Evolutionary conservation across 345 rosid genomes (phyloP).

Genomic region (Eutrema japonicum): DNA sequence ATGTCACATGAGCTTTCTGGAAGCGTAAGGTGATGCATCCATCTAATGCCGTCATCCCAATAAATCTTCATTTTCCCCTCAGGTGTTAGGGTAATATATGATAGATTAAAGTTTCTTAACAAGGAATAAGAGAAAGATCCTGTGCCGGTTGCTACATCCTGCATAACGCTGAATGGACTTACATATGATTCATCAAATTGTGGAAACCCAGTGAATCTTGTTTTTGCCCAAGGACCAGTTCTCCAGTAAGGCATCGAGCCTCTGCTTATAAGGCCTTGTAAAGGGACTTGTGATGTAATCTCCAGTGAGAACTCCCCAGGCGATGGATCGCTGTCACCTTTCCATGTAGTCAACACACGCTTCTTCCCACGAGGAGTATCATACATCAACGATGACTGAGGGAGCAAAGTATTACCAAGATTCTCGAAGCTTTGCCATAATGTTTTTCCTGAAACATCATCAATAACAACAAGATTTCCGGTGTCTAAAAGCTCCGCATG

Average conservation of each 20-base stretch:
- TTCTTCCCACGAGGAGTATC: slow-evolving; percentile 29
- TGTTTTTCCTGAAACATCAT: slow-evolving; percentile 22
- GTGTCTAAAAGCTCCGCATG: slow-evolving; percentile 37
- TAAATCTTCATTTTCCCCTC: slow-evolving; percentile 34
- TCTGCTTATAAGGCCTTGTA: slow-evolving; percentile 30
- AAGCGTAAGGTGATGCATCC: slow-evolving; percentile 27
- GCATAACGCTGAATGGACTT: slow-evolving; percentile 38
- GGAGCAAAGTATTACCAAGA: slow-evolving; percentile 41
- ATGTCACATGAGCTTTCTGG: slow-evolving; percentile 35
- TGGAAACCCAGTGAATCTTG: slow-evolving; percentile 36
- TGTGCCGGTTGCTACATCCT: slow-evolving; percentile 36
- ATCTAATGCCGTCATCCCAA: slow-evolving; percentile 22
- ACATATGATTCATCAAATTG: slow-evolving; percentile 30
- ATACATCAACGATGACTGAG: slow-evolving; percentile 35
- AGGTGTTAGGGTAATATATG: slow-evolving; percentile 30
- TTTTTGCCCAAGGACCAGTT: slow-evolving; percentile 43
- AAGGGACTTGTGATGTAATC: slow-evolving; percentile 38
- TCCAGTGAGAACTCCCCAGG: slow-evolving; percentile 35
- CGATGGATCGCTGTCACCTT: slow-evolving; percentile 31
- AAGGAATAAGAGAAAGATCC: slow-evolving; percentile 30
- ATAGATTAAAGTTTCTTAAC: slow-evolving; percentile 32
- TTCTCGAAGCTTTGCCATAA: slow-evolving; percentile 45
- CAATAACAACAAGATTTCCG: slow-evolving; percentile 37
- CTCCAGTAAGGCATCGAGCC: slow-evolving; percentile 39
- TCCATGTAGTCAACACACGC: slow-evolving; percentile 39